Base-by-base conservation (phyloP, 352 stramenopile species). In the Bremia lactucae region DNA sequence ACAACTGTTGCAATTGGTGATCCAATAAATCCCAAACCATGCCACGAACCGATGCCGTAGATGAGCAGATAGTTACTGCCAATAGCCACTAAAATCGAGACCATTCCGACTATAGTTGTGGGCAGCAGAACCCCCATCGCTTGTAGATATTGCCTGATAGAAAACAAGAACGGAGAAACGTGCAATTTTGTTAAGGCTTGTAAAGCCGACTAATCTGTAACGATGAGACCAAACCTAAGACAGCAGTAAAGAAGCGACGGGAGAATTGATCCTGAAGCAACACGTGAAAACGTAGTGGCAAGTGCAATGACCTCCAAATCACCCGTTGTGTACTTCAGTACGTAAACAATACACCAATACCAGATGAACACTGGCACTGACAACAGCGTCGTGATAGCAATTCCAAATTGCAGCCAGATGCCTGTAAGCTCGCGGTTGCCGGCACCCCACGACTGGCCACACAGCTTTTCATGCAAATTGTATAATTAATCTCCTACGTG, bases 1-100 rank as follows among this genome's bases (percentile, higher is more conserved):
- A 87, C 38, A 9, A 87, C 77, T 0, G 77, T 89, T 13, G 77
- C 76, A 7, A 85, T 62, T 22, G 77, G 73, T n/a, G 77, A 86
- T n/a, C 77, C 77, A 21, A 83, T 40, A 33, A 86, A 90, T n/a
- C 77, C 74, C 19, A 90, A 44, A 0, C 77, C 74, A 0, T 29
- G 8, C 64, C 62, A 83, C 8, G 55, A 46, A 7, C 58, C 68
- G 25, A 74, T 46, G 16, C 73, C 73, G 44, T 87, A 79, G 38
- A 90, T 86, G 52, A 86, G 68, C 3, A 85, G 28, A 40, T 77
- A 86, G 45, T 90, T 90, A 34, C 59, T 68, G 0, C 50, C 53
- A 14, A 67, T 61, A 1, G 71, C 68, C 31, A 86, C 53, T 23
- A 59, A 61, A 36, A 88, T 86, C 15, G 76, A 84, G 0, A 57